Evolutionary conservation across 116 monocot species (phyloP).

Genomic region (Phalaenopsis hybrid): DNA sequence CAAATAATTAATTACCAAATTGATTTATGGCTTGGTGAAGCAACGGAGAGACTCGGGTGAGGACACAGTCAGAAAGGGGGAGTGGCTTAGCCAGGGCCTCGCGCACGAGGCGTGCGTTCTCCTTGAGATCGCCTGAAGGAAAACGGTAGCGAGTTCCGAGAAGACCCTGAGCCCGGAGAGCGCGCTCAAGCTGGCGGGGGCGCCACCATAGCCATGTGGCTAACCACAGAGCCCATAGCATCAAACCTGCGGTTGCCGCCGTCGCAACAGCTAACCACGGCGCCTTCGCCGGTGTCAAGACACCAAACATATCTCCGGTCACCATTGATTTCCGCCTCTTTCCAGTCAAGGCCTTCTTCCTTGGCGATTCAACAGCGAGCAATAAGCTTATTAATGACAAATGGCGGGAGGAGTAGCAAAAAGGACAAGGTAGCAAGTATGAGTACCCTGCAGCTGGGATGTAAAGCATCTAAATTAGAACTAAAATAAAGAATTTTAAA

Average conservation of each 20-base stretch:
- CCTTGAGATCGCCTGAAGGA: conserved; percentile 18
- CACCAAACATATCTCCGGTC: no score
- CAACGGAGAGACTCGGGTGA: conserved; percentile 14
- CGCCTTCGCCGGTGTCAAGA: no score
- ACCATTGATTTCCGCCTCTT: no score
- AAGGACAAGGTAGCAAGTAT: no score
- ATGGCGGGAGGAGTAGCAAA: no score
- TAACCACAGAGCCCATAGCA: neutral
- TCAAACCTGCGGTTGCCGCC: neutral
- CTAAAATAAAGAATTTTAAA: no score
- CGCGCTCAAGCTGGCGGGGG: conserved; percentile 20
- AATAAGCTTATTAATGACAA: no score
- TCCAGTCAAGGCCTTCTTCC: no score
- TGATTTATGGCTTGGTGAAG: conserved; percentile 10
- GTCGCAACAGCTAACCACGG: neutral
- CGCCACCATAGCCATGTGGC: conserved; percentile 18
- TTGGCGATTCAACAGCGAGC: no score
- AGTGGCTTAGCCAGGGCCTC: conserved; percentile 12
- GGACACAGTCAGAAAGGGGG: conserved; percentile 12
- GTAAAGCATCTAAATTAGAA: no score
- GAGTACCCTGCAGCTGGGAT: no score
- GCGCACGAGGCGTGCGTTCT: conserved; percentile 4
- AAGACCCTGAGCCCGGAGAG: conserved; percentile 23
- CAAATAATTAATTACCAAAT: neutral
- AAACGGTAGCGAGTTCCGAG: conserved; percentile 16